Conservation (phyloP, 352 stramenopile genomes). For the Phytophthora sp. region DNA sequence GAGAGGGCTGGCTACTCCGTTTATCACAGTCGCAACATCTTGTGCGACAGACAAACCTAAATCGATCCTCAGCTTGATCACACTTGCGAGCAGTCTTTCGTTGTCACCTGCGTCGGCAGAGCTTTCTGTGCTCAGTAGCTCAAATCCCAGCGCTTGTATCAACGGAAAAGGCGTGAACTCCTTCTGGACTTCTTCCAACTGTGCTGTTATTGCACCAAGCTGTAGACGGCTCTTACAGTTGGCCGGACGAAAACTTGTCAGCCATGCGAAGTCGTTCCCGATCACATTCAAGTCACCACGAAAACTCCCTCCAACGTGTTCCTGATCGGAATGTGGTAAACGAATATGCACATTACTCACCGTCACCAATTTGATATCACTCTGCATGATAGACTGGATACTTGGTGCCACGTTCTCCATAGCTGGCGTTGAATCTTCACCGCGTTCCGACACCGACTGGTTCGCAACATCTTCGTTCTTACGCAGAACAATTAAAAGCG, state of each 20-base stretch:
- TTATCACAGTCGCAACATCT: conserved; percentile 15
- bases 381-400: conserved; percentile 20
- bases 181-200: conserved; percentile 13
- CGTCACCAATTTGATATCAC: conserved; percentile 42
- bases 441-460: conserved; percentile 2
- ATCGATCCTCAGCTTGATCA: conserved; percentile 33
- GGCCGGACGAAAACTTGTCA: conserved; percentile 11
- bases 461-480: conserved; percentile 3
- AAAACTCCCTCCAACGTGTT: neutral
- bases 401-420: neutral
- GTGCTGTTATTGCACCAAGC: conserved; percentile 19
- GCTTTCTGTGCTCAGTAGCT: conserved; percentile 28
- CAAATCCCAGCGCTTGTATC: conserved; percentile 34
- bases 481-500: conserved; percentile 25
- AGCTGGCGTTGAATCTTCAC: neutral
- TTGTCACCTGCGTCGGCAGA: conserved; percentile 28
- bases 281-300: conserved; percentile 20
- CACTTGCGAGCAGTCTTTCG: conserved; percentile 18
- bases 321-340: conserved; percentile 9
- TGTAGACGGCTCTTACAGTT: conserved; percentile 23
- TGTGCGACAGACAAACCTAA: conserved; percentile 13
- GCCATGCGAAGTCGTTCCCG: conserved; percentile 37
- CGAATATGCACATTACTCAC: conserved; percentile 38
- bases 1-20: conserved; percentile 20
- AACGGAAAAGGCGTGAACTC: conserved; percentile 4